A percentile compares a stretch with the other conserved stretches of the same genome.
Evolutionary conservation across 768 basidiomycete genomes (phyloP).

Genomic region (Naematelia encephala): DNA sequence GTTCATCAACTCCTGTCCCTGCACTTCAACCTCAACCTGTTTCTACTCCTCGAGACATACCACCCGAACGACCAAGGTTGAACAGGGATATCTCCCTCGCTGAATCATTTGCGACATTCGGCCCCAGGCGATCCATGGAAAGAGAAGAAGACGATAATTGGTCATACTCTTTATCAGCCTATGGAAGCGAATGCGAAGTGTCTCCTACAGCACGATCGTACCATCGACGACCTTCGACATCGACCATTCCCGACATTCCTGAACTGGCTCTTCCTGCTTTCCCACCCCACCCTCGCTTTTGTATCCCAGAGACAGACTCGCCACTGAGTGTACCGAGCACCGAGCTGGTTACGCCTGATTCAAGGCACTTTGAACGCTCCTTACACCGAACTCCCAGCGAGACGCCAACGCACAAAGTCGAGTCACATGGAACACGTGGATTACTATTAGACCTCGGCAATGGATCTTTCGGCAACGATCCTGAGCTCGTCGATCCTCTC

Average conservation of each 20-base stretch:
- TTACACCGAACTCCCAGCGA: neutral
- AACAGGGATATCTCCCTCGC: conserved; percentile 1
- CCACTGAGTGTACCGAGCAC: neutral
- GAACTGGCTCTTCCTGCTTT: neutral
- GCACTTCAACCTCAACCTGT: conserved; percentile 2
- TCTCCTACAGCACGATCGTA: neutral
- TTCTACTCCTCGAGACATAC: neutral
- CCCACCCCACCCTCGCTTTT: conserved; percentile 17
- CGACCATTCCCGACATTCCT: conserved; percentile 12
- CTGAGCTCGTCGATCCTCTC: neutral
- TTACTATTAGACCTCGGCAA: neutral
- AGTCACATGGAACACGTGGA: neutral
- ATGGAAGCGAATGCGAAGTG: conserved; percentile 14
- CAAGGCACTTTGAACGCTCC: neutral
- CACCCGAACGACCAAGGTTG: neutral
- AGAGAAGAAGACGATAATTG: conserved; percentile 23
- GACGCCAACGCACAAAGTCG: neutral
- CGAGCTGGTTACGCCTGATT: neutral
- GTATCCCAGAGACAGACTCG: conserved; percentile 25
- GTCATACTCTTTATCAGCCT: conserved; percentile 22
- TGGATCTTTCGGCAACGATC: neutral
- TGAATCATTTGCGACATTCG: conserved; percentile 9
- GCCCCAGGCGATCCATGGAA: conserved; percentile 1
- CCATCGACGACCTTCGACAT: no score
- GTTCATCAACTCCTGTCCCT: neutral